A percentile compares a stretch with the other conserved stretches of the same genome.
These are phyloP conservation scores for Digitaria exilis DNA, from an alignment of 202 grass and related monocot genomes.

Conservation along the genomic window DNA sequence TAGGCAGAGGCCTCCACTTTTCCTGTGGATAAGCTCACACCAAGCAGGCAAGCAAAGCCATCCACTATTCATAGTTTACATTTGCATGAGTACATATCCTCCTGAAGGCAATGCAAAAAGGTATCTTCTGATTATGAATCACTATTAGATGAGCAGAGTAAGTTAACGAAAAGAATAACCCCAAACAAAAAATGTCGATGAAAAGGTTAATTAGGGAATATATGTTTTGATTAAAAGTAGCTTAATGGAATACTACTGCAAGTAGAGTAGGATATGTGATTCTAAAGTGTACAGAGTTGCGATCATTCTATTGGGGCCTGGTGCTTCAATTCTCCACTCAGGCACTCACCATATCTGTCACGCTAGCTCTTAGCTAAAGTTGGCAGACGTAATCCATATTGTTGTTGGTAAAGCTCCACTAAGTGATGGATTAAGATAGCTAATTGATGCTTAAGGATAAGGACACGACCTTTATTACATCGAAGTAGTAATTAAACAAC, in stretches of 20 bases:
- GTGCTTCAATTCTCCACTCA: conserved; percentile 14
- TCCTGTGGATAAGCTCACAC: conserved; percentile 33
- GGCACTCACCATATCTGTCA: conserved; percentile 31
- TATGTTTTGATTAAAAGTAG: conserved; percentile 49
- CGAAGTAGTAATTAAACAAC: not conserved
- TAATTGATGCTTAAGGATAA: conserved; percentile 50
- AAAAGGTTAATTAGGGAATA: conserved; percentile 43
- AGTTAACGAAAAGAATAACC: conserved; percentile 32
- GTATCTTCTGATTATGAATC: conserved; percentile 2
- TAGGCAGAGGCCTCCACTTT: not conserved
- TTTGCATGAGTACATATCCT: not conserved
- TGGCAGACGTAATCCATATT: conserved; percentile 50
- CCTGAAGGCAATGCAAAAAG: not conserved
- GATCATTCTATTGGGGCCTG: conserved; percentile 28
- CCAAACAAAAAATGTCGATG: conserved; percentile 31
- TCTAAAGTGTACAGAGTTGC: conserved; percentile 14
- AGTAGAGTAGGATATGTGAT: conserved; percentile 38
- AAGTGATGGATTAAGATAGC: conserved; percentile 34
- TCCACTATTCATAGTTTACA: not conserved
- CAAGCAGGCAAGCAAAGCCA: conserved; percentile 26
- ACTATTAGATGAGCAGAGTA: conserved; percentile 4
- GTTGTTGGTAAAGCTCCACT: conserved; percentile 57
- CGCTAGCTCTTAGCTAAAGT: conserved; percentile 41
- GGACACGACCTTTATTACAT: conserved; percentile 10
- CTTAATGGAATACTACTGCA: conserved; percentile 32